Conservation (phyloP, 2,329 filamentous ascomycete genomes). For the Trichoderma aggressivum region DNA sequence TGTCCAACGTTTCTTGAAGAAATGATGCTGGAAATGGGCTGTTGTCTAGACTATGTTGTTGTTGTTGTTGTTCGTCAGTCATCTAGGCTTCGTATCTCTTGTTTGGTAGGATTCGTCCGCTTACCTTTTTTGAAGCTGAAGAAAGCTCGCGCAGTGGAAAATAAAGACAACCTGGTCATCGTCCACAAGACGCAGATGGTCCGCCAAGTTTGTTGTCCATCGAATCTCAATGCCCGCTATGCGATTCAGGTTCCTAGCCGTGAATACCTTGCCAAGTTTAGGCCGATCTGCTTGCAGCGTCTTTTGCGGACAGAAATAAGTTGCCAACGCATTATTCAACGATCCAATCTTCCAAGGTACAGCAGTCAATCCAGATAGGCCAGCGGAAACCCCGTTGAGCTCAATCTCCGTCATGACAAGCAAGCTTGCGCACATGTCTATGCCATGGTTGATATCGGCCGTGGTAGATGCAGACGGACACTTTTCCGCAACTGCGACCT, state of each 20-base stretch:
- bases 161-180: slow-evolving; percentile 38
- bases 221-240: slow-evolving; percentile 36
- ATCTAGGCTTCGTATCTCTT: rapidly evolving
- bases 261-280: slow-evolving; percentile 12
- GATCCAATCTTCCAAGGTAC: not conserved
- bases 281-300: not conserved
- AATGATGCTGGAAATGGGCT: slow-evolving; percentile 31
- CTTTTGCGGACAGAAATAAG: not conserved
- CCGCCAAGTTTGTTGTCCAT: slow-evolving; percentile 39
- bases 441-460: not conserved
- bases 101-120: not conserved
- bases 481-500: not conserved
- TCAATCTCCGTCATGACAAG: slow-evolving; percentile 7
- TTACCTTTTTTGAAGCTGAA: slow-evolving; percentile 28
- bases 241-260: slow-evolving; percentile 10
- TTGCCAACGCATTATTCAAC: not conserved
- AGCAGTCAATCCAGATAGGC: not conserved
- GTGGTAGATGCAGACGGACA: not conserved
- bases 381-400: not conserved
- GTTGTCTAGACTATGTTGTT: not conserved
- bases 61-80: not conserved
- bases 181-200: slow-evolving; percentile 39
- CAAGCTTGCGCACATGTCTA: slow-evolving; percentile 9
- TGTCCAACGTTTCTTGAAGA: slow-evolving; percentile 36
- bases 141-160: slow-evolving; percentile 40